Conservation (phyloP, 1,139 yeast species). For the Saccharomyces hybrid region DNA sequence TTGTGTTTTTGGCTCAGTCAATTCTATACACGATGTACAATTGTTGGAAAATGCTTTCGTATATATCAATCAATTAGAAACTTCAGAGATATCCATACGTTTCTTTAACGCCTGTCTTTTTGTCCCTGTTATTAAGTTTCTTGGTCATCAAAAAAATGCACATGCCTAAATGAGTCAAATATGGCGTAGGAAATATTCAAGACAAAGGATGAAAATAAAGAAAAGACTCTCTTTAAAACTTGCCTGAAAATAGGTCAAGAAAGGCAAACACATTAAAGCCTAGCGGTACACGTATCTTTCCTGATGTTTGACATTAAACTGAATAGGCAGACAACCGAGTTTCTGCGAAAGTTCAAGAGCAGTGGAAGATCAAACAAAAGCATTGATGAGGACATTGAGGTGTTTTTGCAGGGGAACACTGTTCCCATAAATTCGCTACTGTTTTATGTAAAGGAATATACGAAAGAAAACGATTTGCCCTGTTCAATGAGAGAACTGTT, state of each 20-base stretch:
- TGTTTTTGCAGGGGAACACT: not conserved
- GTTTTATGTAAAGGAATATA: conserved; percentile 11
- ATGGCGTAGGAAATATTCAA: not conserved
- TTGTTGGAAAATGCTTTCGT: not conserved
- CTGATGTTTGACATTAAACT: conserved; percentile 23
- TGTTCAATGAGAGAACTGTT: conserved; percentile 13
- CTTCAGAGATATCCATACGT: not conserved
- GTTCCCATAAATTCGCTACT: conserved; percentile 17
- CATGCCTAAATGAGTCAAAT: not conserved
- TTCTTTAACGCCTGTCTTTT: not conserved
- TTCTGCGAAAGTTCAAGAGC: conserved; percentile 8
- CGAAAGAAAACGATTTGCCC: conserved; percentile 5
- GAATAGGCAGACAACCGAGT: conserved; percentile 11
- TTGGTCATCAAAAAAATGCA: not conserved
- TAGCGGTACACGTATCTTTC: not conserved
- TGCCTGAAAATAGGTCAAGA: not conserved
- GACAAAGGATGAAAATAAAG: not conserved
- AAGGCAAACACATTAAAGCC: not conserved
- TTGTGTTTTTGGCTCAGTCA: not conserved
- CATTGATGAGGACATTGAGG: not conserved
- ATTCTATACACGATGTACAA: no score
- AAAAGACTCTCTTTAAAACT: not conserved
- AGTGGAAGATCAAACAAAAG: not conserved
- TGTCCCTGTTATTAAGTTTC: not conserved
- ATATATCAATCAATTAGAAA: not conserved